Evolutionary conservation across 2,329 filamentous ascomycete species (phyloP), one percentile per base, ranked within the genome.

Genomic region (Pseudodiploospora longispora): DNA sequence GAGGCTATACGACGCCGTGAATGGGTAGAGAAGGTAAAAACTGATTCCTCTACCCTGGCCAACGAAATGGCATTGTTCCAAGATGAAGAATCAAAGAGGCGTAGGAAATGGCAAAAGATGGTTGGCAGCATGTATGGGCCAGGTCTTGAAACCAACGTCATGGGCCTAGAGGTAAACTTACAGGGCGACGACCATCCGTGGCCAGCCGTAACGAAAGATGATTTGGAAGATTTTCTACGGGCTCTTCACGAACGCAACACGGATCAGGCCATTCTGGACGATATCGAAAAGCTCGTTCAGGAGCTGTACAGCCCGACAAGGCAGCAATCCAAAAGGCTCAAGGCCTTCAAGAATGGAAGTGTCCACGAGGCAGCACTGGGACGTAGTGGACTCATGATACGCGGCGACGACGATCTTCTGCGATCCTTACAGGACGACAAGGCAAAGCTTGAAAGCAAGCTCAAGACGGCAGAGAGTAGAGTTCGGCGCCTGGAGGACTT

Each of bases 331-430:
- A 90, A 88, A 63, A 80, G 88, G 46, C 79, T 93, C 6, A 95
- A 91, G 61, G 89, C 88, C 5, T 97, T 98, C 71, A 96, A 96
- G 60, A 93, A 94, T 59, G 93, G 93, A 10, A 97, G 93, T 59
- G 78, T 97, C 33, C 89, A 96, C 56, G 93, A 97, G 60, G 83
- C 84, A n/a, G 80, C 80, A 3, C 76, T 96, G 49, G 88, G 88
- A n/a, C 81, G 85, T 56, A 94, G 87, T 52, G 91, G 88, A 1
- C 75, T 96, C 7, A 68, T 95, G 55, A 78, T 95, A 10, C 82
- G 87, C 34, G 89, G 87, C n/a, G 85, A 93, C 49, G 88, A 95
- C 55, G 90, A 96, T 50, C 71, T 90, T 49, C 75, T 85, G 31
- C 76, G 74, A 59, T 85, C 71, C 51, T 64, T 97, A n/a, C 86